Conservation (phyloP, 225 moss, liverwort and hornwort species). For the Neckera pumila region DNA sequence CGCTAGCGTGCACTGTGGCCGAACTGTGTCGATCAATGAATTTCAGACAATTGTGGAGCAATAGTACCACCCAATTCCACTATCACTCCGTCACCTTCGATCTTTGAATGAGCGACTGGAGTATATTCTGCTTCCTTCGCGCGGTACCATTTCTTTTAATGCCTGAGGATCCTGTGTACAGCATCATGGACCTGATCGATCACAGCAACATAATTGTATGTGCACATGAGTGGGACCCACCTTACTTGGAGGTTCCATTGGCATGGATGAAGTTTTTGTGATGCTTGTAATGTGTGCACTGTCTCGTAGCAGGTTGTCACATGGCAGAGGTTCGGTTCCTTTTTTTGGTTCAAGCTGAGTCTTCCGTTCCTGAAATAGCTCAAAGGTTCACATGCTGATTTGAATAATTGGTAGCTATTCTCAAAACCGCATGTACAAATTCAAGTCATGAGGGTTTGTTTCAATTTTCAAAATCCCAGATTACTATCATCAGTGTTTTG, state of each 20-base stretch:
- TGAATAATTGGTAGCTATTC: neutral
- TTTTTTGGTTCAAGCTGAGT: neutral
- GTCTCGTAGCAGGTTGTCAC: neutral
- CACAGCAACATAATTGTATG: neutral
- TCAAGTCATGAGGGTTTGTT: neutral
- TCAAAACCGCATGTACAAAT: neutral
- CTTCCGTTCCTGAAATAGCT: neutral
- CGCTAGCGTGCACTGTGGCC: conserved; percentile 21
- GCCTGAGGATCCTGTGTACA: neutral
- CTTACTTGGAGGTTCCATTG: neutral
- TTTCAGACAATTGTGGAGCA: neutral
- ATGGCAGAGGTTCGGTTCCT: neutral
- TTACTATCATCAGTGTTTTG: neutral
- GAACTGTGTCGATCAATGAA: conserved; percentile 15
- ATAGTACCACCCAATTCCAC: conserved; percentile 20
- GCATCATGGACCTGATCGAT: too few species aligned
- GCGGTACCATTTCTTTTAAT: neutral
- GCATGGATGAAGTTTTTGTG: neutral
- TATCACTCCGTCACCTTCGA: conserved; percentile 56
- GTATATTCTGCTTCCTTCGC: neutral
- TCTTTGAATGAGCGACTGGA: neutral
- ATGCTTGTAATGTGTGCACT: neutral
- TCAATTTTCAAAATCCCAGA: neutral
- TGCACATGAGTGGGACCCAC: neutral
- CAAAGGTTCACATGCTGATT: neutral